Evolutionary conservation across 2,329 filamentous ascomycete species (phyloP), one percentile per base, ranked within the genome.

Genomic region (Emmonsiellopsis sp.): DNA sequence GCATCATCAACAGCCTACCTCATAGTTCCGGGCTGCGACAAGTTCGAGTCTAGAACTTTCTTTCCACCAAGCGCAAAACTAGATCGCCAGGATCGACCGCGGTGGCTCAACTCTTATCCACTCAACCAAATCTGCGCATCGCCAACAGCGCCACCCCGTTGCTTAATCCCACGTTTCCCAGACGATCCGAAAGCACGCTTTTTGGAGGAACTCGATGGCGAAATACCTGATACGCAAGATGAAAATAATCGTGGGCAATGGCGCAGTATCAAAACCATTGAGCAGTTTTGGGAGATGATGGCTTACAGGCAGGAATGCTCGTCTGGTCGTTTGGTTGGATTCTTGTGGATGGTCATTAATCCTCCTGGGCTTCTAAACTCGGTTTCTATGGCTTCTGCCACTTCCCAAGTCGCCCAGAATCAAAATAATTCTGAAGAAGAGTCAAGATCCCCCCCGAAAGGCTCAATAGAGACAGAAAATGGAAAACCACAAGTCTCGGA

Each of bases 231-330:
- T 1, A 61, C 61, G 7, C 66, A 61, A 54, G 75, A 73, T 52
- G 72, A 79, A 59, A 79, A 81, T 59, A 77, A 75, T 30, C 72
- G 74, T 2, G 87, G 87, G 0, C 78, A 81, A 54, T 98, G 93
- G 93, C 87, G 84, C 66, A 90, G 86, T 55, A 84, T 96, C 26
- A 85, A 80, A 65, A 87, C 83, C 0, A 73, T 98, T 41, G 87
- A 91, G n/a, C 84, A 91, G 61, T 98, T 98, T 65, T 98, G 93
- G 93, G 93, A 98, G 57, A 87, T 95, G 79, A 97, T 98, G 92
- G 86, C 91, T 0, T 97, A 88, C 65, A 79, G 93, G 54, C 93
- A 97, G 67, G 93, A 98, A 66, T 98, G 93, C 65, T 95, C 91
- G 0, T 89, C 90, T 35, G 94, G 93, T 0, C 80, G 91, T 15